Evolutionary conservation across 1,284 basidiomycete species (phyloP).

Genomic region (Xerocomus nothofagi): DNA sequence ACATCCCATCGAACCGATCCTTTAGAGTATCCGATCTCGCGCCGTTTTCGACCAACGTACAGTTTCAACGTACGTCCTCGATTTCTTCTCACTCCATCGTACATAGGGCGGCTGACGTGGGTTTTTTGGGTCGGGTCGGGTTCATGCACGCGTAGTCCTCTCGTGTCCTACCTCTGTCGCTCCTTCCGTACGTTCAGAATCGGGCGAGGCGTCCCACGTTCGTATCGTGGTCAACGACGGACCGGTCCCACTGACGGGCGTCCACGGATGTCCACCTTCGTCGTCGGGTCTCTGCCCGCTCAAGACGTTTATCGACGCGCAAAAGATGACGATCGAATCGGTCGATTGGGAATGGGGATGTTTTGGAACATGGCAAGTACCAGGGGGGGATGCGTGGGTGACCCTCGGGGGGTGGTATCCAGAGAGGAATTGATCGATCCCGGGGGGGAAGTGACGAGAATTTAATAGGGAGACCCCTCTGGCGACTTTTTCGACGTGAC

Average conservation of each 20-base stretch:
- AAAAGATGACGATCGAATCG: conserved; percentile 63
- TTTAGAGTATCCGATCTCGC: conserved; percentile 32
- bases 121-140: neutral
- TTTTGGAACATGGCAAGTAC: conserved; percentile 67
- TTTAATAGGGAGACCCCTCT: too few species aligned
- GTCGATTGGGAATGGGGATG: conserved; percentile 81
- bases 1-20: conserved; percentile 50
- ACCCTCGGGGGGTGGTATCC: conserved; percentile 50
- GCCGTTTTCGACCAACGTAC: conserved; percentile 35
- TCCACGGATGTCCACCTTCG: conserved; percentile 66
- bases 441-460: too few species aligned
- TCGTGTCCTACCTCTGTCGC: conserved; percentile 30
- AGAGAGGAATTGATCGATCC: neutral
- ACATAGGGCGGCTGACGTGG: neutral
- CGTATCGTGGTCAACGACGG: conserved; percentile 87
- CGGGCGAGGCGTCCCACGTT: conserved; percentile 56
- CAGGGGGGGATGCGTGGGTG: conserved; percentile 57
- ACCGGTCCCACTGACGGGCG: conserved; percentile 75
- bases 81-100: neutral
- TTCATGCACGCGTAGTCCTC: conserved; percentile 20
- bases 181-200: conserved; percentile 31
- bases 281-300: conserved; percentile 82
- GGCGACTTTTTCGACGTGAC: too few species aligned
- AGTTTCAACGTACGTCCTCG: conserved; percentile 34
- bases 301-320: conserved; percentile 68